These are phyloP conservation scores for Aspergillus sclerotialis DNA, from an alignment of 2,329 filamentous ascomycete species.

Conservation along the genomic window DNA sequence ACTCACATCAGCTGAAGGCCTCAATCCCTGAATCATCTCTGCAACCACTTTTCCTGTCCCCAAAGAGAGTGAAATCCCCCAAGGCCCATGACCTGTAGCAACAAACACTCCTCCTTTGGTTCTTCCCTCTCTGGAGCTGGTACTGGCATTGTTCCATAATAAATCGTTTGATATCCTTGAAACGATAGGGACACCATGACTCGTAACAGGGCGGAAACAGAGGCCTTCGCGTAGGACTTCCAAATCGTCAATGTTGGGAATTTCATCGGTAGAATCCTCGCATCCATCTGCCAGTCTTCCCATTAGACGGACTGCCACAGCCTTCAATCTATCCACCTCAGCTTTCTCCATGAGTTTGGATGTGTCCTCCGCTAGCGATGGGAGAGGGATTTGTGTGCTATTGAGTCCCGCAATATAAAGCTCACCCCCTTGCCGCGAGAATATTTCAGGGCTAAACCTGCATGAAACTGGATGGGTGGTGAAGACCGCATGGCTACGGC, in stretches of 20 bases:
- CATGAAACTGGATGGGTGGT: conserved; percentile 46
- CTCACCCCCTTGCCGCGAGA: conserved; percentile 58
- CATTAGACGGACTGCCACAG: conserved; percentile 26
- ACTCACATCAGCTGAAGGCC: conserved; percentile 54
- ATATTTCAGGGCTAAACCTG: conserved; percentile 64
- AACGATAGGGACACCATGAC: conserved; percentile 58
- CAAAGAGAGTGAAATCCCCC: conserved; percentile 60
- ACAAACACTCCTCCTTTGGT: conserved; percentile 57
- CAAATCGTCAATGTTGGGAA: conserved; percentile 43
- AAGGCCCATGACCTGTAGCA: conserved; percentile 67
- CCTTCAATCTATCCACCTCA: conserved; percentile 29
- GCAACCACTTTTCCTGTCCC: conserved; percentile 66
- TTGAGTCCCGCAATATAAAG: conserved; percentile 72
- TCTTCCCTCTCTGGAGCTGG: conserved; percentile 30
- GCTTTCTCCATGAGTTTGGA: conserved; percentile 35
- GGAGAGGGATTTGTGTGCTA: conserved; percentile 52
- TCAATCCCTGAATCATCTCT: conserved; percentile 58
- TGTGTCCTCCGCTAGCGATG: conserved; percentile 41
- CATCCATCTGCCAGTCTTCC: conserved; percentile 17
- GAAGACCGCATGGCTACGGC: conserved; percentile 62
- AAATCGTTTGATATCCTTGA: conserved; percentile 49
- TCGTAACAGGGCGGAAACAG: conserved; percentile 67
- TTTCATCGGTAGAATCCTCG: conserved; percentile 12
- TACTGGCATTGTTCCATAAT: conserved; percentile 46
- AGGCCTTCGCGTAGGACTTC: conserved; percentile 59